Evolutionary conservation across 805 yeast species (phyloP), one percentile per base, ranked within the genome.

Genomic region (Yarrowia yakushimensis): DNA sequence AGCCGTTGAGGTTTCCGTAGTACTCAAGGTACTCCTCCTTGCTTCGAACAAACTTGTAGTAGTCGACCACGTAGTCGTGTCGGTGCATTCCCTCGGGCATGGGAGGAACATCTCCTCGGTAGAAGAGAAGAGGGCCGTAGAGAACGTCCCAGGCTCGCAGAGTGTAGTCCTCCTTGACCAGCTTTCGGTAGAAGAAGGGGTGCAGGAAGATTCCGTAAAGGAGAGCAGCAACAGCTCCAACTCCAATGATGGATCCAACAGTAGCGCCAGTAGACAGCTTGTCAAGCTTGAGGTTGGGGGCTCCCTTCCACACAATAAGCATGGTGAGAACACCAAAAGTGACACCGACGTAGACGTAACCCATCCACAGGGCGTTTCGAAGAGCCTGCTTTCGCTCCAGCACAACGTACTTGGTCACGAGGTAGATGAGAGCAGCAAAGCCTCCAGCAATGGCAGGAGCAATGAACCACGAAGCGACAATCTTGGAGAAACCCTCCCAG

Each of bases 301-400:
- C 86, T 68, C 91, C 92, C 72, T 87, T 86, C 88, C 89, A 86
- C 37, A 85, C 89, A 70, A 87, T 84, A 73, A 86, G 79, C 88
- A 88, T 86, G 64, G 91, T 85, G 68, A 87, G 78, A 55, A 86
- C 79, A 41, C 85, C 72, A 63, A 85, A 83, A 23, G 89, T 81
- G 37, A 77, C 70, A 66, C 81, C 85, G 20, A 87, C 86, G 71
- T 86, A 79, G 23, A 79, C 60, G 11, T 91, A 92, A 66, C 84
- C 83, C 45, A 84, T 70, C 9, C 78, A 39, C 66, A 88, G 76
- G 3, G 85, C 90, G 66, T 82, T 78, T 72, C 80, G 79, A 60
- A 85, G 69, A 30, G 81, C 78, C 64, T 81, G 73, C 68, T 81
- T 82, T 69, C 84, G 74, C 70, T 86, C 90, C 69, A 87, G 77